A percentile compares a stretch with the other conserved stretches of the same genome.
These are phyloP conservation scores for Gracilaria gracilis DNA, from an alignment of 23 red algal species.

Conservation along the genomic window DNA sequence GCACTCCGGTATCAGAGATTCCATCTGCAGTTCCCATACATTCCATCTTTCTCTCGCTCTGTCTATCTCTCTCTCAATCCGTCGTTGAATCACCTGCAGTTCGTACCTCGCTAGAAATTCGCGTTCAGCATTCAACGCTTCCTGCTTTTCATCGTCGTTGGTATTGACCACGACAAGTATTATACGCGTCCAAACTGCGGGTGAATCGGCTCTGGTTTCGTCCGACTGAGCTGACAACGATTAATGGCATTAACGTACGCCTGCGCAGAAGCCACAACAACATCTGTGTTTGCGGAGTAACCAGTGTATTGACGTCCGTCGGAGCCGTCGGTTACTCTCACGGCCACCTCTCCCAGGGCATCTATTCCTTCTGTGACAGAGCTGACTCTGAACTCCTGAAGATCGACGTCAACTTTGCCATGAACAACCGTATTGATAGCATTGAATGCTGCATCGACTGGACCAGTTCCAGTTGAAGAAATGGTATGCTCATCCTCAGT, in stretches of 20 bases:
- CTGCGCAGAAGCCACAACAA: conserved; percentile 91
- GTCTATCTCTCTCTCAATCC: not conserved
- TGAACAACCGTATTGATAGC: conserved; percentile 84
- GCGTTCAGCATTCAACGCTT: too few relatives aligned
- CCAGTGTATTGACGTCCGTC: conserved; percentile 81
- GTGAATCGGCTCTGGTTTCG: conserved; percentile 68
- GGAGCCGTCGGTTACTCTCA: conserved; percentile 79
- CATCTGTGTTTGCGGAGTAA: conserved; percentile 84
- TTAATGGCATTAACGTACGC: conserved; percentile 97
- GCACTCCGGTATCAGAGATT: too few relatives aligned
- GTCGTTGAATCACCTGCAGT: too few relatives aligned
- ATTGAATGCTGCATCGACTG: conserved; percentile 93
- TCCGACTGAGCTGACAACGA: conserved; percentile 70
- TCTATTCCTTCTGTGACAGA: conserved; percentile 94
- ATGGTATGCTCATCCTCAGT: conserved; percentile 57
- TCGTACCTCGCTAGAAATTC: too few relatives aligned
- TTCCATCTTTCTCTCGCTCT: too few relatives aligned
- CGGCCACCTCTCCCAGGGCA: conserved; percentile 95
- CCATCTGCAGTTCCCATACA: too few relatives aligned
- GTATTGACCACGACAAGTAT: not conserved
- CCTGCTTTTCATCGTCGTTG: not conserved
- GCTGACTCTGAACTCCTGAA: conserved; percentile 89
- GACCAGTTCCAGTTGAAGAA: conserved; percentile 88
- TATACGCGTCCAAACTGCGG: conserved; percentile 68
- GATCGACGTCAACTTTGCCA: conserved; percentile 71